Conservation (phyloP, 805 yeast species). For the Saccharomycopsis sp. region DNA sequence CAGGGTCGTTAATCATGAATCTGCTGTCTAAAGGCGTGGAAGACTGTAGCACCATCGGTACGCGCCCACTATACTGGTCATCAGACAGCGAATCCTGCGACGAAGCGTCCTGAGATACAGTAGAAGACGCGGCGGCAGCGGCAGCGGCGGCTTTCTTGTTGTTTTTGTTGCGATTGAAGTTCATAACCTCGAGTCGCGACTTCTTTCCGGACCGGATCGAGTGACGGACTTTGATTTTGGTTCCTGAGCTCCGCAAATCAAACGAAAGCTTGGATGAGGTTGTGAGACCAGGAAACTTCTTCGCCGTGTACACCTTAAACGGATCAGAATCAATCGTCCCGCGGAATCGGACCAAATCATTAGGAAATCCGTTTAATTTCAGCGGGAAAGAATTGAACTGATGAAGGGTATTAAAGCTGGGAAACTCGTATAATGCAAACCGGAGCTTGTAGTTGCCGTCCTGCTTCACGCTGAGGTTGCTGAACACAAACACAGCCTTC, state of each 20-base stretch:
- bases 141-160: background rate
- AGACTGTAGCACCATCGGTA: too few relatives aligned
- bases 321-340: slow-evolving; percentile 28
- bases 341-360: slow-evolving; percentile 20
- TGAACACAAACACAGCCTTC: slow-evolving; percentile 21
- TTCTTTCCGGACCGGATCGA: slow-evolving; percentile 91
- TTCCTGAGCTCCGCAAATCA: slow-evolving; percentile 20
- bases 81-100: background rate
- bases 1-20: too few relatives aligned
- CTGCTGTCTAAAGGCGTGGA: too few relatives aligned
- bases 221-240: slow-evolving; percentile 19
- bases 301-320: slow-evolving; percentile 36
- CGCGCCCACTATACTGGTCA: background rate
- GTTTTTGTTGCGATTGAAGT: background rate
- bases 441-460: slow-evolving; percentile 20
- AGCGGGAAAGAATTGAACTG: slow-evolving; percentile 3
- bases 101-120: background rate
- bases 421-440: slow-evolving; percentile 18
- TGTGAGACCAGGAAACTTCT: slow-evolving; percentile 40
- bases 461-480: slow-evolving; percentile 21
- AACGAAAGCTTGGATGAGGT: slow-evolving; percentile 29
- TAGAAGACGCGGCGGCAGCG: background rate
- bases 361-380: background rate
- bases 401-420: slow-evolving; percentile 9
- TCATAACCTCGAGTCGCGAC: slow-evolving; percentile 66